Conservation (phyloP, 495 filamentous ascomycete species). For the Penicillium roqueforti region DNA sequence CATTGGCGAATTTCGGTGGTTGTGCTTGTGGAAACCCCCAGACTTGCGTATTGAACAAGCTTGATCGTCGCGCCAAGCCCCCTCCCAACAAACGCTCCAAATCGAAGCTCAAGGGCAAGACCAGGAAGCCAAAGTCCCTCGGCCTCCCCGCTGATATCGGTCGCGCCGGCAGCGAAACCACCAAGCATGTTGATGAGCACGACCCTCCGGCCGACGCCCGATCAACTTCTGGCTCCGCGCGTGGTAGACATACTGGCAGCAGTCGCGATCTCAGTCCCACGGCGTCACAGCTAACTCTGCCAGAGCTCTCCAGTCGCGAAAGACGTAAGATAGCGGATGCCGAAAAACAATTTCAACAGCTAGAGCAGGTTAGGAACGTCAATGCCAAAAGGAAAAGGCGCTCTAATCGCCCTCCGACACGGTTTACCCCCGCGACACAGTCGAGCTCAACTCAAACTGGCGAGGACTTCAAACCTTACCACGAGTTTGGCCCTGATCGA, state of each 20-base stretch:
- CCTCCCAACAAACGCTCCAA: conserved; percentile 38
- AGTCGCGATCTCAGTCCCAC: conserved; percentile 81
- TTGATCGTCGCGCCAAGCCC: conserved; percentile 56
- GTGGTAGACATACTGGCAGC: conserved; percentile 62
- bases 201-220: conserved; percentile 50
- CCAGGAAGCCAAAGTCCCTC: conserved; percentile 52
- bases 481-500: neutral
- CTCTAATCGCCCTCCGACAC: conserved; percentile 37
- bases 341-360: conserved; percentile 65
- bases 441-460: conserved; percentile 21
- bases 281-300: conserved; percentile 30
- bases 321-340: conserved; percentile 81
- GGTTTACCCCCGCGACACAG: conserved; percentile 26
- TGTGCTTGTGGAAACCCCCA: conserved; percentile 71
- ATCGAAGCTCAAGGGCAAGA: conserved; percentile 44
- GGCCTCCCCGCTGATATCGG: conserved; percentile 72
- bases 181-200: conserved; percentile 46
- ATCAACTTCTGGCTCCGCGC: conserved; percentile 69
- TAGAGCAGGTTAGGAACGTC: conserved; percentile 45
- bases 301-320: conserved; percentile 77
- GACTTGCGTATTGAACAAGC: conserved; percentile 67
- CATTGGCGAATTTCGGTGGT: conserved; percentile 81
- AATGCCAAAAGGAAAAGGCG: conserved; percentile 45
- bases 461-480: neutral
- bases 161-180: conserved; percentile 71